Conservation (phyloP, 352 stramenopile species). For the Globisporangium alternatum region DNA sequence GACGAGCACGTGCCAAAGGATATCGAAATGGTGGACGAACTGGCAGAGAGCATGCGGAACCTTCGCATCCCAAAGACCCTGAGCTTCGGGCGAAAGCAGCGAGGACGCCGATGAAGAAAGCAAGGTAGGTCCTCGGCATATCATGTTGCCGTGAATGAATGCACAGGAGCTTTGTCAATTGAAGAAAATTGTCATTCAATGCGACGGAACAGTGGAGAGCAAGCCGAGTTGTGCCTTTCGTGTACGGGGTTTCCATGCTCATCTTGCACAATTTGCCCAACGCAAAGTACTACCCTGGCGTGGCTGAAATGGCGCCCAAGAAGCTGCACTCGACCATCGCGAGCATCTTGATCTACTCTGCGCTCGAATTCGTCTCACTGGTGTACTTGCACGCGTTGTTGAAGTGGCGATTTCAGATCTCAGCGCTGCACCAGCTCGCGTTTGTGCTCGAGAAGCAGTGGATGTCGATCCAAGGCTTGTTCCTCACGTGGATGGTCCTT, state of each 20-base stretch:
- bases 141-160: neutral
- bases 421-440: neutral
- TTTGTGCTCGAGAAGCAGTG: neutral
- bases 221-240: neutral
- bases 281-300: too few relatives aligned
- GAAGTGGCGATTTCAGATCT: neutral
- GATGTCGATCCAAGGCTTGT: neutral
- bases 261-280: too few relatives aligned
- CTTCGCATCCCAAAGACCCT: slow-evolving; percentile 35
- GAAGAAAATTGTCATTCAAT: too few relatives aligned
- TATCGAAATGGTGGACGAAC: slow-evolving; percentile 23
- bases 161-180: too few relatives aligned
- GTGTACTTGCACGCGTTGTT: neutral
- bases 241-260: neutral
- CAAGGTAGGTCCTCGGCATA: neutral
- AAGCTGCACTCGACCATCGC: neutral
- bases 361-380: neutral
- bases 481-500: neutral
- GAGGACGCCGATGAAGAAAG: slow-evolving; percentile 8
- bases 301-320: too few relatives aligned
- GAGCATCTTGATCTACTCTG: neutral
- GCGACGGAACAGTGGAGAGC: too few relatives aligned
- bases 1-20: slow-evolving; percentile 9
- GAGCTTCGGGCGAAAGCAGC: slow-evolving; percentile 27
- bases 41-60: slow-evolving; percentile 26